phyloP scores from a whole-genome alignment of 2,329 filamentous ascomycete species.

The Nothopassalora personata region DNA sequence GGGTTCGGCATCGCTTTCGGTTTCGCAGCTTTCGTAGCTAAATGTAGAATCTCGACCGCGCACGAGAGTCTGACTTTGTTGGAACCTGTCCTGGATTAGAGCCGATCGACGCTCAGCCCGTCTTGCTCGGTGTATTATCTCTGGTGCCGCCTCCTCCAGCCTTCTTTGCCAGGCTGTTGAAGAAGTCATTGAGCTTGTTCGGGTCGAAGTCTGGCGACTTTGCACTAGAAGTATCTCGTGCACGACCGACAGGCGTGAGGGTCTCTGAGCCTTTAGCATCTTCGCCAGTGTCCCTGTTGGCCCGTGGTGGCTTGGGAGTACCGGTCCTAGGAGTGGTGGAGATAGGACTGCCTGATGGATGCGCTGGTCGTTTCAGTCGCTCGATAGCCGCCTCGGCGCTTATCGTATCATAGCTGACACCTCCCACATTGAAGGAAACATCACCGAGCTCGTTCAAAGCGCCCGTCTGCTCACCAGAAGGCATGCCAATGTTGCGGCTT shows the following conservation, averaged over 20 bases:
- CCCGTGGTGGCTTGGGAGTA: conserved; percentile 17
- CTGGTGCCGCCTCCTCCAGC: not conserved
- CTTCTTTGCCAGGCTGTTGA: conserved; percentile 1
- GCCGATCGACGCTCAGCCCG: not conserved
- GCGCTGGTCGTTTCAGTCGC: conserved; percentile 25
- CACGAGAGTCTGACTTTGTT: too few species aligned
- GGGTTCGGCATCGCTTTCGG: too few species aligned
- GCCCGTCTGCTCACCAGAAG: conserved; percentile 35
- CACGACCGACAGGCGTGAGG: not conserved
- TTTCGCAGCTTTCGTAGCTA: too few species aligned
- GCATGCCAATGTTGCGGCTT: conserved; percentile 19
- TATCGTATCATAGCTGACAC: conserved; percentile 61
- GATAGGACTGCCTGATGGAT: conserved; percentile 4
- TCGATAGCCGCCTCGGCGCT: conserved; percentile 31
- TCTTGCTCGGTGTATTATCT: not conserved
- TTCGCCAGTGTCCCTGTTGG: conserved; percentile 9
- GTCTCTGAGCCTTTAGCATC: not conserved
- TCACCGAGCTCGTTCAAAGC: conserved; percentile 31
- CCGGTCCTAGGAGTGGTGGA: conserved; percentile 10
- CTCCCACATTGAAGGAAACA: conserved; percentile 80
- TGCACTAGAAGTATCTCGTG: not conserved
- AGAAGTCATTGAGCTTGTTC: not conserved
- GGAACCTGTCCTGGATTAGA: too few species aligned
- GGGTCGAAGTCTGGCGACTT: conserved; percentile 1
- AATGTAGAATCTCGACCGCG: too few species aligned